Base-by-base conservation (phyloP, 352 stramenopile species). In the Globisporangium middletonii region DNA sequence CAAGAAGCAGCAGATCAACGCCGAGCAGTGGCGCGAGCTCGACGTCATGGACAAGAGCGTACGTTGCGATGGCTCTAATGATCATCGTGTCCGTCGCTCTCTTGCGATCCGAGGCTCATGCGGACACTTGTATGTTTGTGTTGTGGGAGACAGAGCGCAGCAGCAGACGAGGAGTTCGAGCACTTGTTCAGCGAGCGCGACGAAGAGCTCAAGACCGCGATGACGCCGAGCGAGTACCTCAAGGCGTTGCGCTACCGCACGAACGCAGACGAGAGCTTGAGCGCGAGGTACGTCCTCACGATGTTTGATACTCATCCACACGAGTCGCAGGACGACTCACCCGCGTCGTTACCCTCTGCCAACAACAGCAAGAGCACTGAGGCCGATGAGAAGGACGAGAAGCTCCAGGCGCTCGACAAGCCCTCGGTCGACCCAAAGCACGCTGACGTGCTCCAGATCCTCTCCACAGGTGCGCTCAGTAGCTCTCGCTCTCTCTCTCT, bases 141-240 rank as follows among this genome's bases (percentile, higher is more conserved):
- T 41, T 4, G 7, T 8, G 26, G 6, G 1, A 35, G 23, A 18
- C 33, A 64, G 59, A 64, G 51, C 52, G 59, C 59, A 9, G 69
- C 65, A 8, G 73, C 72, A 23, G 76, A 86, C 13, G 73, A 86
- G 30, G 84, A 89, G 62, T 94, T 94, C 53, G 84, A 94, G 57
- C 85, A 83, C 54, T 50, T 94, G 45, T 92, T 94, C 59, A 92
- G 84, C 50, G 84, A 94, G 60, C 77, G 81, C 45, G 82, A 94
- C 57, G 77, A 88, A 41, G 80, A 86, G 30, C 72, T 94, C 18
- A 67, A 69, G 50, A 89, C 81, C 18, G 77, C 71, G 1, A 85
- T 90, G 75, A 81, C 84, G 3, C 50, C 78, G 0, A 70, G 77
- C 0, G 72, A 88, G 60, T 94, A 92, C 62, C 73, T 94, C 5